Conservation (phyloP, 257 asterid species). For the Capsicum baccatum region DNA sequence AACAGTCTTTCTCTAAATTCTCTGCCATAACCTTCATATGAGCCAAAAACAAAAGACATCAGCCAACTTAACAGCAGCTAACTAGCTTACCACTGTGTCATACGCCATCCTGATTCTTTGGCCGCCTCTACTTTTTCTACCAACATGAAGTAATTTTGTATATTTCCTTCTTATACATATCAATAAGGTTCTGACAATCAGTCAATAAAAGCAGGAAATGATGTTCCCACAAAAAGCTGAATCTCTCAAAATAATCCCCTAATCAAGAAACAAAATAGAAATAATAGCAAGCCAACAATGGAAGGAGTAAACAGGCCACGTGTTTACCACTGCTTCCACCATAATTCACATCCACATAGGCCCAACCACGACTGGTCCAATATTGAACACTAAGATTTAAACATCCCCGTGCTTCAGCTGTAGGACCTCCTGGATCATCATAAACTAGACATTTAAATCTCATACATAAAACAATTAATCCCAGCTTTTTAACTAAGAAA, state of each 20-base stretch:
- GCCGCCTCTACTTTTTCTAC: not conserved
- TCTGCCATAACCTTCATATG: slow-evolving; percentile 86
- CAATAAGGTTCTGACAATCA: slow-evolving; percentile 11
- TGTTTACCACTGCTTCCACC: slow-evolving; percentile 95
- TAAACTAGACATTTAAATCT: slow-evolving; percentile 13
- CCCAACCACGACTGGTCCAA: slow-evolving; percentile 99
- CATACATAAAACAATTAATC: not conserved
- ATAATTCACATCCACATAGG: slow-evolving; percentile 94
- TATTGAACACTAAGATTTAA: slow-evolving; percentile 80
- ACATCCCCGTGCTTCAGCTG: slow-evolving; percentile 87
- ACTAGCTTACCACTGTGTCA: not conserved
- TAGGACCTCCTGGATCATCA: slow-evolving; percentile 80
- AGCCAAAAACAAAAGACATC: not conserved
- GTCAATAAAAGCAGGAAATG: slow-evolving; percentile 20
- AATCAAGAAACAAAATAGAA: slow-evolving; percentile 21
- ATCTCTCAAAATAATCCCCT: slow-evolving; percentile 15
- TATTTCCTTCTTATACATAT: slow-evolving; percentile 19
- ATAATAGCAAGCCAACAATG: not conserved
- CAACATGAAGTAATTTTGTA: not conserved
- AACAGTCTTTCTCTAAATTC: slow-evolving; percentile 86
- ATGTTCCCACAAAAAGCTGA: slow-evolving; percentile 2
- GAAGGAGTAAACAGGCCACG: slow-evolving; percentile 11
- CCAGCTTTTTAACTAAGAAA: slow-evolving; percentile 13
- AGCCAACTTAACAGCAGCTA: slow-evolving; percentile 22
- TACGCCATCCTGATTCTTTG: not conserved